Base-by-base conservation (phyloP, 1,139 yeast genomes). In the Geotrichum macrosporum region DNA sequence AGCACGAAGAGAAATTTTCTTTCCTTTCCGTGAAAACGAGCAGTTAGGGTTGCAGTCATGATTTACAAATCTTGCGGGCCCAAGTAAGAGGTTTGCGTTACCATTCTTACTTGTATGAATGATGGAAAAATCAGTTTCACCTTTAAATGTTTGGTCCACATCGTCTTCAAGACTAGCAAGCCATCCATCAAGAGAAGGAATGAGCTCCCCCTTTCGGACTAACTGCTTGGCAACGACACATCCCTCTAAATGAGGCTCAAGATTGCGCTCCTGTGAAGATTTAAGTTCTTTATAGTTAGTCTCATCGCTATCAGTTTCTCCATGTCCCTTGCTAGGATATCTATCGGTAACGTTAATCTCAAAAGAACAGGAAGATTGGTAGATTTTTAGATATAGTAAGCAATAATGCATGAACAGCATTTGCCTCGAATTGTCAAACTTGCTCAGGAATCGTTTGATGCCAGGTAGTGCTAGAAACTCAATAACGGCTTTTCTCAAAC, bases 21-120 rank as follows among this genome's bases (percentile, higher is more conserved):
- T 50, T 12, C 60, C 57, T 2, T 54, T 53, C 2, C 69, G 58
- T 3, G 62, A 56, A 51, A 73, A 71, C 32, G 61, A 58, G 2
- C 72, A 65, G 53, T 73, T 73, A 3, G 74, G 66, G n/a, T 63
- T 55, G 10, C 32, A 77, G 12, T 72, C 72, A 53, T 73, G 77
- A 53, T 73, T 73, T 15, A 73, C 71, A 55, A 73, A 73, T 32
- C 77, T 58, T 4, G 72, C 68, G 0, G 77, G 77, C 0, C 77
- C 77, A 31, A 73, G 60, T 74, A 73, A 68, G 20, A 73, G 56
- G 45, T 73, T 67, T 31, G 68, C 60, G 8, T 57, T 57, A 4
- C 62, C 63, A 33, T 61, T 54, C 2, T 68, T 49, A 22, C 68
- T 61, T 2, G 68, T 61, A 3, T 72, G 62, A 44, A 67, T 62